Evolutionary conservation across 768 basidiomycete species (phyloP), one percentile per base, ranked within the genome.

Genomic region (Dioszegia crocea): DNA sequence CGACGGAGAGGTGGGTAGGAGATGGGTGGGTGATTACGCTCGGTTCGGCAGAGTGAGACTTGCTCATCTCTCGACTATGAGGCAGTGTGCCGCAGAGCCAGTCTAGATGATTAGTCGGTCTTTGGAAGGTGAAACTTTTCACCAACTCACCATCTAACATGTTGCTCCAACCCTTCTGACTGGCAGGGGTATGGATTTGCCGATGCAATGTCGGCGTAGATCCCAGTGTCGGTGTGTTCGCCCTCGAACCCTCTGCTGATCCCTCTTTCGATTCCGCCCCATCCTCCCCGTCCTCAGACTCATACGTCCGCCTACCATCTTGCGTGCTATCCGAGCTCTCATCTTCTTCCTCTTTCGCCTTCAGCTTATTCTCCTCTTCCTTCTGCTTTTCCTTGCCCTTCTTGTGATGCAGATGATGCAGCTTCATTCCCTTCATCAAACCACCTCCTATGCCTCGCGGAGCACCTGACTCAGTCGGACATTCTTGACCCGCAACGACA

Each of bases 401-500:
- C 19, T 68, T 64, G 36, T 63, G 52, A 50, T 70, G 68, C 4
- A 56, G 59, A 4, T 43, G 44, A 14, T 63, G 50, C 26, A 64
- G 46, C n/a, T 60, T 64, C 24, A 76, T 67, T 10, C 76, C 76
- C 49, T 75, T 77, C 31, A 73, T 67, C 23, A 77, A n/a, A 4
- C 75, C 75, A 30, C 70, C 76, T 2, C 68, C 76, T 26, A 74
- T 52, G n/a, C 76, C 76, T 47, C 71, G 46, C 16, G 76, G 76
- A 1, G 70, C 76, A 19, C 74, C 74, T 38, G 66, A 69, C 33
- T 66, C 65, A 2, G 74, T 75, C 17, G 74, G 76, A 46, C 71
- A 72, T 67, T 77, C 76, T 57, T 77, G 76, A 9, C 68, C 70
- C 14, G 76, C 76, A 3, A 77, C 66, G 6, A 77, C 71, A 26